A percentile compares a stretch with the other conserved stretches of the same genome.
Evolutionary conservation across 345 rosid species (phyloP).

Genomic region (Angophora floribunda): DNA sequence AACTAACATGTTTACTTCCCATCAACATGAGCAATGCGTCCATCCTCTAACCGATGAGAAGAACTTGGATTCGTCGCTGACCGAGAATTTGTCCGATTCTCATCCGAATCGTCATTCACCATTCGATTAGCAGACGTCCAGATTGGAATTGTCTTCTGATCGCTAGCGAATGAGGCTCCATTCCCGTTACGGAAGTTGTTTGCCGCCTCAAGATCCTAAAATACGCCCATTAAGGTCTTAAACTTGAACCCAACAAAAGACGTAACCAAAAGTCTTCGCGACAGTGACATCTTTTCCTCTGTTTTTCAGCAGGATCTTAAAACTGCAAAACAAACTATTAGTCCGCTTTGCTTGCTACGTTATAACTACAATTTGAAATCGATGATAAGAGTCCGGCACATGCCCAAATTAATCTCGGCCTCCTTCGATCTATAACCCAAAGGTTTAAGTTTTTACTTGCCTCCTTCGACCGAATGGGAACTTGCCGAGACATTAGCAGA

Average conservation of each 20-base stretch:
- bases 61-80: background rate
- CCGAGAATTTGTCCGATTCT: background rate
- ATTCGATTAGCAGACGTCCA: background rate
- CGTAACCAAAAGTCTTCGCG: too few relatives aligned
- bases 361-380: too few relatives aligned
- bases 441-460: too few relatives aligned
- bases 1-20: background rate
- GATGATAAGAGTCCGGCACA: too few relatives aligned
- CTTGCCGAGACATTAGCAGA: accelerated
- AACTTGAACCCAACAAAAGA: background rate
- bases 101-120: background rate
- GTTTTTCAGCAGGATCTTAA: background rate
- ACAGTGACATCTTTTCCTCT: background rate
- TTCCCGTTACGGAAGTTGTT: background rate
- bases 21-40: background rate
- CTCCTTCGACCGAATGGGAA: too few relatives aligned
- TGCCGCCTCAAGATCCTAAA: background rate
- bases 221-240: background rate
- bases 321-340: too few relatives aligned
- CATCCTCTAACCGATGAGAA: background rate
- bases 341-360: too few relatives aligned
- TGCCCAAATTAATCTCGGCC: too few relatives aligned
- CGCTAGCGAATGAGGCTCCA: background rate
- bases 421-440: too few relatives aligned
- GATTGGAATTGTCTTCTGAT: background rate